phyloP scores from a whole-genome alignment of 176 grass and related monocot genomes.

The Oryza glumipatula region DNA sequence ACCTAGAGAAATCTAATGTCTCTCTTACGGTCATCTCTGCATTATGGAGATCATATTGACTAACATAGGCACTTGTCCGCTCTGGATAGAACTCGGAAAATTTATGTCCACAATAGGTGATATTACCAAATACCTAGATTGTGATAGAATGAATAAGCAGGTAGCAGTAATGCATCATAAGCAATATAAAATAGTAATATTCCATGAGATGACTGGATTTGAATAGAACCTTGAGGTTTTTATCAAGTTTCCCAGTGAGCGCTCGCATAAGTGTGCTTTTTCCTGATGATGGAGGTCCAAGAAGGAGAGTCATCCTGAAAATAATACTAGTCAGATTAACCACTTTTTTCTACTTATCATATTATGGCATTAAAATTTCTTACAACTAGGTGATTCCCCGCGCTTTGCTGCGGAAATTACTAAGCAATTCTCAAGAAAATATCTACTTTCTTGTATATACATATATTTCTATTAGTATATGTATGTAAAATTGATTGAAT shows the following conservation, averaged over 20 bases:
- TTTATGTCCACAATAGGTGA: constrained; percentile 62
- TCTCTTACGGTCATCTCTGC: constrained; percentile 74
- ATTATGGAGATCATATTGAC: constrained; percentile 62
- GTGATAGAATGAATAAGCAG: neutral
- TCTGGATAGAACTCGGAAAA: constrained; percentile 60
- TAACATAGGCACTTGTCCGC: constrained; percentile 68
- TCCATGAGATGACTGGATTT: neutral
- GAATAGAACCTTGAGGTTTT: constrained; percentile 54
- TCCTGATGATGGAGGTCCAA: constrained; percentile 47
- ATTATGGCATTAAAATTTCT: no score
- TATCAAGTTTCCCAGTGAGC: constrained; percentile 59
- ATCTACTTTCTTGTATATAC: no score
- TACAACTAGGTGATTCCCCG: no score
- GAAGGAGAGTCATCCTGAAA: constrained; percentile 81
- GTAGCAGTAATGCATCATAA: neutral
- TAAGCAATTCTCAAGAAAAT: no score
- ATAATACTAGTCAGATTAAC: neutral
- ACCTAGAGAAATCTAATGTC: constrained; percentile 63
- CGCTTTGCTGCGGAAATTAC: no score
- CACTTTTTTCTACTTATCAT: no score
- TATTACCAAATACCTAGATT: constrained; percentile 45
- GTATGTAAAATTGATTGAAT: no score
- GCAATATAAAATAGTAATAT: no score
- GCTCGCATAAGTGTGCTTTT: constrained; percentile 70
- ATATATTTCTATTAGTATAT: no score